Base-by-base conservation (phyloP, 129 eudicot species). In the Deinandra increscens region DNA sequence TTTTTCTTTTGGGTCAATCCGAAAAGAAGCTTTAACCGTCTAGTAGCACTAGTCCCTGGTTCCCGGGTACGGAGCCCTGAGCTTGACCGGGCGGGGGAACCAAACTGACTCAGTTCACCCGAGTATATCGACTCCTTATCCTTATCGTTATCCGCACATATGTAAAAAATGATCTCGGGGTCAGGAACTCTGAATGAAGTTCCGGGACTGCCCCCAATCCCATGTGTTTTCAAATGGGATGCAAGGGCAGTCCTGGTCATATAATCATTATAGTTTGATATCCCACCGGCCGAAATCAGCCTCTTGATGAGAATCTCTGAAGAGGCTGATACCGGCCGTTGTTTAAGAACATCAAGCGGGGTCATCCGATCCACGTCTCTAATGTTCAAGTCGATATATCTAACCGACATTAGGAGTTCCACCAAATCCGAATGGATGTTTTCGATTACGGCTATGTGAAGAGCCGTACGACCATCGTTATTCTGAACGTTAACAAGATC, bases 191-290 rank as follows among this genome's bases (percentile, higher is more conserved):
- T 73, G 54, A 91, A 91, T 5, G 91, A 88, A 74, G 96, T 81
- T 19, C 98, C 96, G 0, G 98, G 98, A 70, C 95, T 88, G n/a
- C 88, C 82, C 69, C 86, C 88, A 49, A 85, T 77, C 31, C 88
- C 88, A 20, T 78, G 95, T 66, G 74, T 80, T 64, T 78, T 91
- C 49, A 85, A 46, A 66, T 83, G 86, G 46, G 91, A 79, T 9
- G 54, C 90, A 4, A 85, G 81, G 77, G 82, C 89, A 12, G 48
- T 84, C 59, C 90, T 81, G 4, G 88, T 67, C 77, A 46, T 72
- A 46, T 76, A 70, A 65, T 91, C 93, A 18, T 76, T 68, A 67
- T 74, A 64, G 49, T 72, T 71, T 7, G 83, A 81, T 34, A 84
- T 83, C 60, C 95, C 96, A n/a, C 98, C 96, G 1, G 87, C 82